These are phyloP conservation scores for Nitzschia inconspicua DNA, from an alignment of 108 stramenopile genomes.

Conservation along the genomic window DNA sequence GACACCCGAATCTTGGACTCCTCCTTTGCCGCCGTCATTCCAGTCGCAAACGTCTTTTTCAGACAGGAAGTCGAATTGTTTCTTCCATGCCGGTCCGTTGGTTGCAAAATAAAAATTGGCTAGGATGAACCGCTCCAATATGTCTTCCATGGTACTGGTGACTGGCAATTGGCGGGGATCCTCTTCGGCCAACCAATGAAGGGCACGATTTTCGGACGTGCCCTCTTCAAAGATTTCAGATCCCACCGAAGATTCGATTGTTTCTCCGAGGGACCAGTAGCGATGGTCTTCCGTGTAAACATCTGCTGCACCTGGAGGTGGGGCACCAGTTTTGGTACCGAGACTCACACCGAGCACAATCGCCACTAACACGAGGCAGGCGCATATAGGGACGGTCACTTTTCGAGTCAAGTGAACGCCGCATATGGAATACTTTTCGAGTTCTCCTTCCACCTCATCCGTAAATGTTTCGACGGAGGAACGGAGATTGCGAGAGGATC, in stretches of 20 bases:
- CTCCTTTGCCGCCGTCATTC: conserved; percentile 2
- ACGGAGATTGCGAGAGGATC: no score
- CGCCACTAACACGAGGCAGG: not conserved
- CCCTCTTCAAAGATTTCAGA: not conserved
- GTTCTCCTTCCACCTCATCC: not conserved
- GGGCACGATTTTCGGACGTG: not conserved
- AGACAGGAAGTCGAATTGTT: conserved; percentile 42
- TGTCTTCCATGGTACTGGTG: not conserved
- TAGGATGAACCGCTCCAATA: conserved; percentile 6
- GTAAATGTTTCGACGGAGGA: not conserved
- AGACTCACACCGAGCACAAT: not conserved
- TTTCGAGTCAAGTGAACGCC: not conserved
- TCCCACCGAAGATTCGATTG: not conserved
- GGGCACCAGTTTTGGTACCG: not conserved
- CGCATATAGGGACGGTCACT: not conserved
- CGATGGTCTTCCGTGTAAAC: not conserved
- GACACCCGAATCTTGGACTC: not conserved
- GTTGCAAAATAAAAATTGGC: conserved; percentile 48
- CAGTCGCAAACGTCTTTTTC: conserved; percentile 48
- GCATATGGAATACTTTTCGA: not conserved
- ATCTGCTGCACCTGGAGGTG: not conserved
- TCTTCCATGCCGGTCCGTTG: conserved; percentile 34
- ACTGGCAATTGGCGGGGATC: not conserved
- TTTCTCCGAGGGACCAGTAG: not conserved
- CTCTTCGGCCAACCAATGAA: not conserved